Percentiles rank a stretch among this genome's conserved stretches.
These are phyloP conservation scores for Neopestalotiopsis sp. DNA, from an alignment of 2,329 filamentous ascomycete species.

Conservation along the genomic window DNA sequence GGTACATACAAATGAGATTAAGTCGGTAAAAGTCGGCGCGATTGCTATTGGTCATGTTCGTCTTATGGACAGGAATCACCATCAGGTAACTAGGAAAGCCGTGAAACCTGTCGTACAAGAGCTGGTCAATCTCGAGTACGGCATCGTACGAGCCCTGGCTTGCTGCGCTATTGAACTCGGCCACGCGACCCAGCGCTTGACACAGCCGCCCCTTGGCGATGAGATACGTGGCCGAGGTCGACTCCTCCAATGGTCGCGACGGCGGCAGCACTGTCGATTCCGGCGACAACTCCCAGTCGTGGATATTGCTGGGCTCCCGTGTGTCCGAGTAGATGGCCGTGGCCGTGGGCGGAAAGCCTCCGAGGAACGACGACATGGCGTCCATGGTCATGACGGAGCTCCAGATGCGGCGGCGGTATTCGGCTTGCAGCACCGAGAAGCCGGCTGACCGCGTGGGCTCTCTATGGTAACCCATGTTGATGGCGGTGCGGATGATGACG, in stretches of 20 bases:
- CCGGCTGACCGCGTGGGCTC: conserved; percentile 42
- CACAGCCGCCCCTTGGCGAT: conserved; percentile 56
- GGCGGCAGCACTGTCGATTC: conserved; percentile 53
- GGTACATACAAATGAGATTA: conserved; percentile 56
- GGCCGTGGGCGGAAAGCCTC: conserved; percentile 55
- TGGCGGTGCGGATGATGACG: conserved; percentile 56
- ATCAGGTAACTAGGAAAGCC: background rate
- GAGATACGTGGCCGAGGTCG: conserved; percentile 56
- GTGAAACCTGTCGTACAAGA: conserved; percentile 36
- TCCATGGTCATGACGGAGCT: conserved; percentile 55
- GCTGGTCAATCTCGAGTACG: conserved; percentile 42
- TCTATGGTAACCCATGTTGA: conserved; percentile 60
- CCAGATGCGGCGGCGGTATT: conserved; percentile 45
- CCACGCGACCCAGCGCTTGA: conserved; percentile 53
- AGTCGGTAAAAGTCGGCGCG: conserved; percentile 49
- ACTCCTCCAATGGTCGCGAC: conserved; percentile 52
- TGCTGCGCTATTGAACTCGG: conserved; percentile 40
- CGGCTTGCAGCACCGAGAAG: conserved; percentile 54
- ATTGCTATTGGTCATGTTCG: conserved; percentile 15
- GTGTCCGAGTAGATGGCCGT: conserved; percentile 54
- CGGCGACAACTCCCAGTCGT: conserved; percentile 58
- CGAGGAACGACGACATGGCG: conserved; percentile 57
- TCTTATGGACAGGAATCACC: background rate
- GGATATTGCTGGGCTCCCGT: conserved; percentile 55
- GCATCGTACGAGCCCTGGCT: conserved; percentile 25